A percentile compares a stretch with the other conserved stretches of the same genome.
Conservation (phyloP, 257 asterid genomes). For the Solanum lycopersicoides region DNA sequence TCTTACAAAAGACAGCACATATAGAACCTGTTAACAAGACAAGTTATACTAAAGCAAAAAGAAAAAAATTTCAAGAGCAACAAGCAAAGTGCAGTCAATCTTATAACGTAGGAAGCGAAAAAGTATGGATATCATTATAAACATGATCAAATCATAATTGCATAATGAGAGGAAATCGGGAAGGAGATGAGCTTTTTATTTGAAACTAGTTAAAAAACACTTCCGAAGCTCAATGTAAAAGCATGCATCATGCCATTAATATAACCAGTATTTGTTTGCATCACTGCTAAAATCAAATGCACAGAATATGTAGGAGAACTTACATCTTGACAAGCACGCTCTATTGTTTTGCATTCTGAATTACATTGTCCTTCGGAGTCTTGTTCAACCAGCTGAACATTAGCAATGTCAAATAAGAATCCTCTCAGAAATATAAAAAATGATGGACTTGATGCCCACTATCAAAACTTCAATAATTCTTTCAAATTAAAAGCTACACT, state of each 20-base stretch:
- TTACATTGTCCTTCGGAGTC: conserved; percentile 88
- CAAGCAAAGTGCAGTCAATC: not conserved
- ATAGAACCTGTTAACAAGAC: not conserved
- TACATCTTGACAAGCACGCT: conserved; percentile 97
- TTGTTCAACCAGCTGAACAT: conserved; percentile 79
- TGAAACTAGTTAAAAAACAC: not conserved
- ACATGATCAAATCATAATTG: not conserved
- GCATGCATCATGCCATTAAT: not conserved
- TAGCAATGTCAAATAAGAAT: conserved; percentile 16
- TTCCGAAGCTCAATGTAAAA: not conserved
- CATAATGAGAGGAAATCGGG: not conserved
- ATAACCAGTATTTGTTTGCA: not conserved
- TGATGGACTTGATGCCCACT: conserved; percentile 20
- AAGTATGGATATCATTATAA: not conserved
- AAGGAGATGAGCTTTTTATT: not conserved
- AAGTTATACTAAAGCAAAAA: not conserved
- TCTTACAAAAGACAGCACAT: not conserved
- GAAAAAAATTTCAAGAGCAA: not conserved
- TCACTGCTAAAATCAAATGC: not conserved
- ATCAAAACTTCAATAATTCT: conserved; percentile 14
- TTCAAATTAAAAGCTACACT: not conserved
- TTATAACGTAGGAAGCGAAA: not conserved
- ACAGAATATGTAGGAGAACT: conserved; percentile 1
- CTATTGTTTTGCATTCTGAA: conserved; percentile 95
- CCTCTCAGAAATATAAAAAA: not conserved